Evolutionary conservation across 345 rosid genomes (phyloP), one percentile per base, ranked within the genome.

Genomic region (Alliaria petiolata): DNA sequence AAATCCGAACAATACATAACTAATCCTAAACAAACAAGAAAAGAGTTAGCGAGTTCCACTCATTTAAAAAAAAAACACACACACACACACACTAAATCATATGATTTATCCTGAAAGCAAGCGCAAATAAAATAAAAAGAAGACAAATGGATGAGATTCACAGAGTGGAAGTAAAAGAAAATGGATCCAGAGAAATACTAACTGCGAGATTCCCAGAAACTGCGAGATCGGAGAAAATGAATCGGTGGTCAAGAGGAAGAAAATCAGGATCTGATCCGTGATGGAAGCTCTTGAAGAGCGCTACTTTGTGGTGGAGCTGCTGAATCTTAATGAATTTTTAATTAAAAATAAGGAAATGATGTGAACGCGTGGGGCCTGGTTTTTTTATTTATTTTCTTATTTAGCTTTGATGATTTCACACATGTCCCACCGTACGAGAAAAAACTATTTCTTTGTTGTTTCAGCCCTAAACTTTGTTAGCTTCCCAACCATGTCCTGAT

Each of bases 261-360:
- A 67, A 46, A 34, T 68, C 43, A 57, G 68, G 70, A 75, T 75
- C 69, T 51, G 51, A 68, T 59, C 78, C 49, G 78, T 40, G 47
- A 65, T 58, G 26, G 51, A 62, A 38, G 69, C 47, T 75, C 61
- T 58, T 56, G 1, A 64, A 66, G 67, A 66, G 62, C 20, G 62
- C 20, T 10, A 9, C 42, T 54, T 9, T 31, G 60, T 47, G 67
- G 68, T 57, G 67, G 63, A 33, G 63, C 19, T 57, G 34, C 1
- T 74, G 1, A 11, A n/a, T 40, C 4, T 46, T 40, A 42, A 60
- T 65, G 11, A 13, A 28, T 9, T 28, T 25, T 25, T 28, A 15
- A 28, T 28, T 14, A 16, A 30, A 14, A 7, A 28, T 36, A 52
- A 7, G 36, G 58, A 26, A 3, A 52, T 14, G 17, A 26, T 55